Percentiles rank a stretch among this genome's conserved stretches.
Evolutionary conservation across 1,284 basidiomycete genomes (phyloP).

Genomic region (Kwoniella shivajii): DNA sequence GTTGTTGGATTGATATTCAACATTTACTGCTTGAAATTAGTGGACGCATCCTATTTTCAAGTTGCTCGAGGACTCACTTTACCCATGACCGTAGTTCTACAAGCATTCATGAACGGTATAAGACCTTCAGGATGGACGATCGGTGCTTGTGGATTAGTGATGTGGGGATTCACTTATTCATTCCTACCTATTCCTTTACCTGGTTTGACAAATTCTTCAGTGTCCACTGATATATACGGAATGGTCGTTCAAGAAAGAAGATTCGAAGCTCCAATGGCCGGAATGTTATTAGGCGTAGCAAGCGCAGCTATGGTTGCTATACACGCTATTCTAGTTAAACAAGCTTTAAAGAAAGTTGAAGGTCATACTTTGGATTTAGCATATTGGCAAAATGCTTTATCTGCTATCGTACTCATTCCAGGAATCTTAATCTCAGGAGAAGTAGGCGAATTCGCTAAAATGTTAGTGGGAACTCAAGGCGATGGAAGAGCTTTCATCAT

Average conservation of each 20-base stretch:
- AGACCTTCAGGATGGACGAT: constrained; percentile 25
- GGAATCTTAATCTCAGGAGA: constrained; percentile 23
- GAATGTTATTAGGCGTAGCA: constrained; percentile 31
- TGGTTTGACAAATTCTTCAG: not conserved
- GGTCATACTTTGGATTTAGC: constrained; percentile 30
- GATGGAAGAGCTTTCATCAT: constrained; percentile 13
- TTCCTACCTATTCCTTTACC: constrained; percentile 24
- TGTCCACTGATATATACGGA: not conserved
- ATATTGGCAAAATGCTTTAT: constrained; percentile 33
- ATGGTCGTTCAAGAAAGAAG: not conserved
- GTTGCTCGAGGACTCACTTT: constrained; percentile 75
- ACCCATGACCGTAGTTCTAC: constrained; percentile 64
- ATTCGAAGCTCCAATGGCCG: constrained; percentile 38
- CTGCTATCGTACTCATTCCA: constrained; percentile 17
- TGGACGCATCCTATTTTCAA: constrained; percentile 76
- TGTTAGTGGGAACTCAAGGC: constrained; percentile 6
- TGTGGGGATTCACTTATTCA: constrained; percentile 35
- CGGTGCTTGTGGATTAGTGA: constrained; percentile 29
- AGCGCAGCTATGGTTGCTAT: constrained; percentile 28
- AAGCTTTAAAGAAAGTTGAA: constrained; percentile 27
- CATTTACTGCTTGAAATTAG: constrained; percentile 69
- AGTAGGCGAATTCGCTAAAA: constrained; percentile 6
- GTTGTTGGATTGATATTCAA: constrained; percentile 74
- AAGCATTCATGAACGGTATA: constrained; percentile 24
- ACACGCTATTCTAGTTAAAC: constrained; percentile 40